Conservation (phyloP, 257 asterid species). For the Scutellaria galericulata region DNA sequence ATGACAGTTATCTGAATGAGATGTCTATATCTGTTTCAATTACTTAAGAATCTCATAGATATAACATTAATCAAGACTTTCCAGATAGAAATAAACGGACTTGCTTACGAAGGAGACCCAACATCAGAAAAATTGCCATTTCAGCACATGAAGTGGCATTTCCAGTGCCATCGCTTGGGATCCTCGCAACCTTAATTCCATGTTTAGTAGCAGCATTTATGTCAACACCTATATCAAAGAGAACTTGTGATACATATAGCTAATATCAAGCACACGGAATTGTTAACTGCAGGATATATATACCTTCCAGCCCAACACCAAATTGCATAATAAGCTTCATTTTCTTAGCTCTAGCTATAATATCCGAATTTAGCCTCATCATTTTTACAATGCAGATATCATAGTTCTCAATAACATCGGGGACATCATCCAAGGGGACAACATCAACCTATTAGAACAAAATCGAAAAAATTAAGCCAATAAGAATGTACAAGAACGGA, state of each 20-base stretch:
- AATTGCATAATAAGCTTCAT: slow-evolving; percentile 96
- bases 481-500: neutral
- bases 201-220: slow-evolving; percentile 77
- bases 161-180: slow-evolving; percentile 83
- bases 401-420: slow-evolving; percentile 68
- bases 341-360: slow-evolving; percentile 69
- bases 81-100: slow-evolving; percentile 56
- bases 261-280: slow-evolving; percentile 1
- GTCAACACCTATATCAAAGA: slow-evolving; percentile 66
- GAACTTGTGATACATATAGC: neutral
- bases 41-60: neutral
- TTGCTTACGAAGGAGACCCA: slow-evolving; percentile 98
- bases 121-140: slow-evolving; percentile 87
- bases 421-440: slow-evolving; percentile 65
- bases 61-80: slow-evolving; percentile 20
- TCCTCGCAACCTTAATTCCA: slow-evolving; percentile 90
- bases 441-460: slow-evolving; percentile 69
- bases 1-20: too few relatives aligned
- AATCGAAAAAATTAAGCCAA: neutral
- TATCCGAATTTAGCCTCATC: slow-evolving; percentile 66
- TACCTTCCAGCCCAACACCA: slow-evolving; percentile 97
- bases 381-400: slow-evolving; percentile 78
- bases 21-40: too few relatives aligned
- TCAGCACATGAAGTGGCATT: slow-evolving; percentile 98
- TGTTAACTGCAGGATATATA: neutral